phyloP scores from a whole-genome alignment of 306 rosid species.

The Senna siamea region DNA sequence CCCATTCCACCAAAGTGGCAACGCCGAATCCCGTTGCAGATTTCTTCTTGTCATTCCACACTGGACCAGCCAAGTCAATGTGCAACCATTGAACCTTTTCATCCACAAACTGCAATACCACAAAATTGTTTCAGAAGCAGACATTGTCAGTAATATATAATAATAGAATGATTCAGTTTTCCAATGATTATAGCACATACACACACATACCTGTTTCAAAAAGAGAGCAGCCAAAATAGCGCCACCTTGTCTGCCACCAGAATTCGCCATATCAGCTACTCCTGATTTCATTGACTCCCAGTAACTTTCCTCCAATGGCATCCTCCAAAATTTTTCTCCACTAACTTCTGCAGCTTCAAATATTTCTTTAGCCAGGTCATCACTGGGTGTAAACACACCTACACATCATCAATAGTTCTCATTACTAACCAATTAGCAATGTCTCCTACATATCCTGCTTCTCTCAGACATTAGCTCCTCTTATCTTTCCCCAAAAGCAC shows the following conservation, averaged over 20 bases:
- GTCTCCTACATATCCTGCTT: slow-evolving; percentile 1
- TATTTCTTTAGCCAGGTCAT: slow-evolving; percentile 90
- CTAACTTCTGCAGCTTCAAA: slow-evolving; percentile 75
- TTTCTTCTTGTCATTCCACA: slow-evolving; percentile 85
- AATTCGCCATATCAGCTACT: slow-evolving; percentile 94
- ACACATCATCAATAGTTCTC: slow-evolving; percentile 26
- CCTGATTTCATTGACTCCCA: slow-evolving; percentile 98
- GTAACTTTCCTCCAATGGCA: slow-evolving; percentile 97
- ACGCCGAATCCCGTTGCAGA: slow-evolving; percentile 89
- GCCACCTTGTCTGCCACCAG: slow-evolving; percentile 87
- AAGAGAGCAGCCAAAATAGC: slow-evolving; percentile 96
- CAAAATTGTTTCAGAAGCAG: slow-evolving; percentile 37
- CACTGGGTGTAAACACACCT: slow-evolving; percentile 94
- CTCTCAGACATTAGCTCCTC: neutral
- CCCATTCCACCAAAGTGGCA: slow-evolving; percentile 92
- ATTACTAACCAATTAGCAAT: slow-evolving; percentile 15
- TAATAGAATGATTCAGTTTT: too few species aligned
- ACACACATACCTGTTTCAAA: slow-evolving; percentile 96
- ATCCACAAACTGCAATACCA: slow-evolving; percentile 79
- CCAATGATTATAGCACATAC: too few species aligned
- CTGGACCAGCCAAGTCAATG: slow-evolving; percentile 96
- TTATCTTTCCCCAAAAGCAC: neutral
- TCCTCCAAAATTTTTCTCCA: slow-evolving; percentile 94
- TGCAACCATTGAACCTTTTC: slow-evolving; percentile 98
- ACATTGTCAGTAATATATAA: too few species aligned